A percentile compares a stretch with the other conserved stretches of the same genome.
Evolutionary conservation across 805 yeast genomes (phyloP).

Genomic region (Myxozyma nipponensis): DNA sequence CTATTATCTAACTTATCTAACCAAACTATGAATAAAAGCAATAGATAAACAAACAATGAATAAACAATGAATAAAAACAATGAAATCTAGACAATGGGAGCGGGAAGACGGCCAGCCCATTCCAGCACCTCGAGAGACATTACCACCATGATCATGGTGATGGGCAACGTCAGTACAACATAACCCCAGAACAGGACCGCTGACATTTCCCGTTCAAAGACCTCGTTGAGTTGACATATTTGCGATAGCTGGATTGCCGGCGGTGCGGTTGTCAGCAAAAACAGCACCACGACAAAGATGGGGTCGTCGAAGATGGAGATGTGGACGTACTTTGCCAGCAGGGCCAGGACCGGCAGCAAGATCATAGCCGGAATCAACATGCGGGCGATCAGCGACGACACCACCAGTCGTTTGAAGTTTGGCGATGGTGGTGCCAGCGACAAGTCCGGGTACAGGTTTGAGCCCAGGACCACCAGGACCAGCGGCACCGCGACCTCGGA

Average conservation of each 20-base stretch:
- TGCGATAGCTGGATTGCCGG: constrained; percentile 67
- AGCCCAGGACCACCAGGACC: constrained; percentile 57
- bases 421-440: constrained; percentile 39
- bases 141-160: constrained; percentile 54
- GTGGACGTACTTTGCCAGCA: constrained; percentile 49
- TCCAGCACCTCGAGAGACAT: constrained; percentile 52
- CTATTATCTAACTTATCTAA: no score
- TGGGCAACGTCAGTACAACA: constrained; percentile 56
- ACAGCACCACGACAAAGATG: constrained; percentile 55
- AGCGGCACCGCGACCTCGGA: constrained; percentile 60
- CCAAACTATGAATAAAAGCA: background rate
- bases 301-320: constrained; percentile 52
- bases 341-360: constrained; percentile 51
- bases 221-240: constrained; percentile 57
- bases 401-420: constrained; percentile 40
- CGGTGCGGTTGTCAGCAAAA: constrained; percentile 57
- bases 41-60: background rate
- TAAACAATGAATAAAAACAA: no score
- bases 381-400: constrained; percentile 53
- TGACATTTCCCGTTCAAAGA: constrained; percentile 62
- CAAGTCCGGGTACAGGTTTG: constrained; percentile 55
- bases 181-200: constrained; percentile 67
- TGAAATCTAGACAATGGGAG: background rate
- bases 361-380: constrained; percentile 58
- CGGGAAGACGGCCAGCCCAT: constrained; percentile 41